These are phyloP conservation scores for Chimonanthus salicifolius DNA, from an alignment of 164 flowering plant genomes.

Conservation along the genomic window DNA sequence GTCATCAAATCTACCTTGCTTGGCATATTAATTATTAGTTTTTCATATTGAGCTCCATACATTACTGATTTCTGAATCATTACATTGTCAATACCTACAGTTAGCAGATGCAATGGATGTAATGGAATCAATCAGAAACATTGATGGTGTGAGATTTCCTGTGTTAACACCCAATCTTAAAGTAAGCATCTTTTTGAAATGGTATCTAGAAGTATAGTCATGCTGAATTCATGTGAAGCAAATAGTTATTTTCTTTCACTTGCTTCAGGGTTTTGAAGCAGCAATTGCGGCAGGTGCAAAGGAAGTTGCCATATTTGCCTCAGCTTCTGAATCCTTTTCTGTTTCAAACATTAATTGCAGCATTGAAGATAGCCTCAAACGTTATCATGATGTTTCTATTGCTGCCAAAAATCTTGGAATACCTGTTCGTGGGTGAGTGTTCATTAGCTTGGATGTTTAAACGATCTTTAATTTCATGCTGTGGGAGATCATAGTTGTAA, in stretches of 20 bases:
- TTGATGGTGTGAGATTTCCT: slow-evolving; percentile 70
- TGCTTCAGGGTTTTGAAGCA: slow-evolving; percentile 79
- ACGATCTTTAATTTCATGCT: background rate
- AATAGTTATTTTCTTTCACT: background rate
- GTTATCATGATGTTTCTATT: slow-evolving; percentile 64
- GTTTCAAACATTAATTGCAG: slow-evolving; percentile 91
- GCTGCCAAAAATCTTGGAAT: slow-evolving; percentile 79
- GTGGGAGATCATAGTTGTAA: too few species aligned
- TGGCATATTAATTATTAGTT: slow-evolving; percentile 7
- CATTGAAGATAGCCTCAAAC: slow-evolving; percentile 81
- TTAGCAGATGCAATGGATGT: slow-evolving; percentile 95
- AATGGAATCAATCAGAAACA: slow-evolving; percentile 51
- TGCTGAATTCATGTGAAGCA: background rate
- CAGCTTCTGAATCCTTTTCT: slow-evolving; percentile 96
- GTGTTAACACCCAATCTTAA: slow-evolving; percentile 88
- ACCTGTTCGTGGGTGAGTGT: slow-evolving; percentile 88
- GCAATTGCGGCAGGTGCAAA: slow-evolving; percentile 96
- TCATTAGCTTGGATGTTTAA: background rate
- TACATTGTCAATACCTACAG: slow-evolving; percentile 28
- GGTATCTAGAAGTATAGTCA: background rate
- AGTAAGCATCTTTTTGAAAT: slow-evolving; percentile 29
- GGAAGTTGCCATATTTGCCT: slow-evolving; percentile 91
- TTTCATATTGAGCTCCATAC: background rate
- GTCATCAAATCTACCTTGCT: background rate
- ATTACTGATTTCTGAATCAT: background rate